Base-by-base conservation (phyloP, 495 filamentous ascomycete species). In the Tuber magnatum region DNA sequence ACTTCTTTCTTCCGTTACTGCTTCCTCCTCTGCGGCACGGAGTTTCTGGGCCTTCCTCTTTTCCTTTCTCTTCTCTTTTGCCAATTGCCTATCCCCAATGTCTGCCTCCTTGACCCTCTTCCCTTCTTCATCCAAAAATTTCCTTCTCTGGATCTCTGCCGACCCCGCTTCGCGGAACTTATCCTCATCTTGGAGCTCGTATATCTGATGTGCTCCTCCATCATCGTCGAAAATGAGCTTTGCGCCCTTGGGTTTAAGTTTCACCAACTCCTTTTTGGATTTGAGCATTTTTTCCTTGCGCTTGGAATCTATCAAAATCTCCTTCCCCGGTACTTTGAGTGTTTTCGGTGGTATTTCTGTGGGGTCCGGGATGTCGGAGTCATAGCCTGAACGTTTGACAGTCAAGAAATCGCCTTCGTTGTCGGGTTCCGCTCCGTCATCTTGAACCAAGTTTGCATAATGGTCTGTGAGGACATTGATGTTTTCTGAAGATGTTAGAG, bases 191-290 rank as follows among this genome's bases (percentile, higher is more conserved):
- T 95, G 90, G 79, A 98, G 89, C 81, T 95, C 92, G 85, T 98
- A 97, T 9, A 95, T 73, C 72, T 92, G 88, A 83, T 94, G 94
- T 1, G 93, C 86, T 71, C 88, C 88, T 75, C 94, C 95, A 14
- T 97, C 93, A 74, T 97, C 94, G 84, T 99, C 96, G 83, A 92
- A 99, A 68, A 97, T 86, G 9, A 97, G 84, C 80, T 93, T 96
- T 69, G 87, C 90, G 56, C 92, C 92, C 83, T 91, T 91, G 80
- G 91, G 91, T 84, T 94, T 96, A 83, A 91, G 90, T 82, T 97
- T 95, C 76, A 91, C 87, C 39, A 97, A 86, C 84, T 94, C 93
- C 87, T 97, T 97, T 86, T 97, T 97, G 40, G 93, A 96, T 74
- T 91, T 92, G 79, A 97, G 88, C 41, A 97, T 88, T 84, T 97